Evolutionary conservation across 495 filamentous ascomycete species (phyloP), one percentile per base, ranked within the genome.

Genomic region (Poronia punctata): DNA sequence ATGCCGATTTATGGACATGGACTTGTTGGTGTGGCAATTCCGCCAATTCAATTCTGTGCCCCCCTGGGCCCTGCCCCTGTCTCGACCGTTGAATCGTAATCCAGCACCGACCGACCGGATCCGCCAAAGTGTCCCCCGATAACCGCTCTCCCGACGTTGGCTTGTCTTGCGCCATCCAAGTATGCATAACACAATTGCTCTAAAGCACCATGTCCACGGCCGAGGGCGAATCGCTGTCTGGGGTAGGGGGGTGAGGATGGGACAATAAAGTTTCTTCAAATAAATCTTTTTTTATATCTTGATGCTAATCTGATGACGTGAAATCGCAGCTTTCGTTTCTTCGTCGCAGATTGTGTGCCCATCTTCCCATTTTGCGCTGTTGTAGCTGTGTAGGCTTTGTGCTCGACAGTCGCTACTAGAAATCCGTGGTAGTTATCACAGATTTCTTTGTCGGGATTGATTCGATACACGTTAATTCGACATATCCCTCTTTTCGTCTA

Each of bases 161-260:
- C 28, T 10, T 45, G 12, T 38, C 42, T 45, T 45, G 32, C 42
- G 42, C 42, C 34, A 45, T 45, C 42, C 34, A 26, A 24, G 42
- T 33, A 25, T 32, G 21, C 19, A 44, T 44, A 37, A 37, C 41
- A 45, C 35, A 38, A 45, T 45, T 27, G 42, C n/a, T n/a, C n/a
- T n/a, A n/a, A n/a, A n/a, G n/a, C n/a, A n/a, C 34, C 2, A n/a
- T 18, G 27, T 15, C 27, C 21, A 18, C 12, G 2, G 12, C 33
- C 35, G 36, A 23, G 26, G 20, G 28, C 26, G 21, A 26, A 43
- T 35, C 22, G n/a, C n/a, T n/a, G 24, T 43, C 23, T 12, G 32
- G 40, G 17, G 40, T 26, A 35, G 15, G n/a, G n/a, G 12, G 32
- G 9, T n/a, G 14, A 23, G 4, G 38, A n/a, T 11, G 11, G 12